A percentile compares a stretch with the other conserved stretches of the same genome.
These are phyloP conservation scores for Saccharomyces kudriavzevii DNA, from an alignment of 805 yeast genomes.

Conservation along the genomic window DNA sequence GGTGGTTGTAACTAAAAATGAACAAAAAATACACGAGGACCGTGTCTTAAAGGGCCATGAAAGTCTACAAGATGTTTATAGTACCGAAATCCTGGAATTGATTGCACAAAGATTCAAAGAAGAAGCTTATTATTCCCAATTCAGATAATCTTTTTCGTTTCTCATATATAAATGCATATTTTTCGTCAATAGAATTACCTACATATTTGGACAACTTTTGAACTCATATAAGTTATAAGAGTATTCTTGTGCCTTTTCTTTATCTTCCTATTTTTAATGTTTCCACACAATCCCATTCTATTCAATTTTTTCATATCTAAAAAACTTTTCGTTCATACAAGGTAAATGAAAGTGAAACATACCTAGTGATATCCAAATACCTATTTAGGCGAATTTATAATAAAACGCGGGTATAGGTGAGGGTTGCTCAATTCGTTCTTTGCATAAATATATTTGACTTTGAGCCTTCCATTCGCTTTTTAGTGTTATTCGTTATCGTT, in stretches of 20 bases:
- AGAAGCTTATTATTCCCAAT: slow-evolving; percentile 66
- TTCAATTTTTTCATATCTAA: too few species aligned
- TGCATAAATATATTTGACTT: too few species aligned
- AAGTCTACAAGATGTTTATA: slow-evolving; percentile 53
- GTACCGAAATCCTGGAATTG: slow-evolving; percentile 45
- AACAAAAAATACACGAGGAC: slow-evolving; percentile 71
- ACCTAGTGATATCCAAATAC: too few species aligned
- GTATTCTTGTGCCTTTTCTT: background rate
- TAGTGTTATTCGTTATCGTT: too few species aligned
- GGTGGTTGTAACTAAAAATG: slow-evolving; percentile 83
- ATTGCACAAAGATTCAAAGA: slow-evolving; percentile 62
- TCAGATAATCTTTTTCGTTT: slow-evolving; percentile 7
- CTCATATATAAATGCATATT: background rate
- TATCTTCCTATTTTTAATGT: background rate
- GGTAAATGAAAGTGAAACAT: too few species aligned
- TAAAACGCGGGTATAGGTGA: too few species aligned
- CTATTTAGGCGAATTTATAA: too few species aligned
- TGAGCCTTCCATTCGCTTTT: too few species aligned
- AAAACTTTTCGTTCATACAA: too few species aligned
- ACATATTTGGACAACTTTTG: background rate
- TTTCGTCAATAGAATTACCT: background rate
- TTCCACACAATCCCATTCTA: too few species aligned
- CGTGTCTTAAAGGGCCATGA: slow-evolving; percentile 66
- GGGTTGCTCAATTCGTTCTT: too few species aligned
- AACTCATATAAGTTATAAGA: background rate